Conservation (phyloP, 306 rosid genomes). For the Quercus engelmannii region DNA sequence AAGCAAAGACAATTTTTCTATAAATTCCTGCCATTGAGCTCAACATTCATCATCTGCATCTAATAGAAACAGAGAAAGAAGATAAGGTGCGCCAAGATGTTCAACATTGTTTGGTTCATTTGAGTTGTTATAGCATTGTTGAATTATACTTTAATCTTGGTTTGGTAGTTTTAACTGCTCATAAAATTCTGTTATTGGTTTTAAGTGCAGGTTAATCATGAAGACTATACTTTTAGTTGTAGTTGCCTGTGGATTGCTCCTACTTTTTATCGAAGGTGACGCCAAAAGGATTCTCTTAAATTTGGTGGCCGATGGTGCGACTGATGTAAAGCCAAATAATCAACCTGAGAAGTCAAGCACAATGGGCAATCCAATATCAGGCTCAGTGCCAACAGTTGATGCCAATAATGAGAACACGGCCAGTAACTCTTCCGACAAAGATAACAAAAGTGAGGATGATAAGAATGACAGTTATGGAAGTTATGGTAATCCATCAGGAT, state of each 20-base stretch:
- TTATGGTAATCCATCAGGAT: slow-evolving; percentile 19
- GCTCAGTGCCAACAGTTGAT: background rate
- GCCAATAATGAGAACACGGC: background rate
- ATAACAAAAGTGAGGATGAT: slow-evolving; percentile 4
- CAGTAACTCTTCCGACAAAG: too few relatives aligned
- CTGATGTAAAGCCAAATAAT: background rate
- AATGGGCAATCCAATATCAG: background rate
- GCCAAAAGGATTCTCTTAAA: slow-evolving; percentile 8
- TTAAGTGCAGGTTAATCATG: slow-evolving; percentile 14
- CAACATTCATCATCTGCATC: background rate
- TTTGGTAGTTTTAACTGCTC: background rate
- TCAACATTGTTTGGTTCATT: background rate
- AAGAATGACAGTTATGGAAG: slow-evolving; percentile 7
- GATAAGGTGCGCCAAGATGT: background rate
- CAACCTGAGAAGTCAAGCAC: background rate
- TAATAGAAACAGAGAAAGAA: background rate
- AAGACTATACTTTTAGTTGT: slow-evolving; percentile 2
- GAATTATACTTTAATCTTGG: background rate
- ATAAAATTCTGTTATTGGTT: background rate
- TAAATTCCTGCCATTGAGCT: background rate
- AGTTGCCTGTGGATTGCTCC: background rate
- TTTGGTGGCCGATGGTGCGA: background rate
- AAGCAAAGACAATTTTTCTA: background rate
- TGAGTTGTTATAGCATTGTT: background rate
- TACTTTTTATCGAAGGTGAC: slow-evolving; percentile 1